Evolutionary conservation across 345 rosid species (phyloP).

Genomic region (Rubroshorea leprosula): DNA sequence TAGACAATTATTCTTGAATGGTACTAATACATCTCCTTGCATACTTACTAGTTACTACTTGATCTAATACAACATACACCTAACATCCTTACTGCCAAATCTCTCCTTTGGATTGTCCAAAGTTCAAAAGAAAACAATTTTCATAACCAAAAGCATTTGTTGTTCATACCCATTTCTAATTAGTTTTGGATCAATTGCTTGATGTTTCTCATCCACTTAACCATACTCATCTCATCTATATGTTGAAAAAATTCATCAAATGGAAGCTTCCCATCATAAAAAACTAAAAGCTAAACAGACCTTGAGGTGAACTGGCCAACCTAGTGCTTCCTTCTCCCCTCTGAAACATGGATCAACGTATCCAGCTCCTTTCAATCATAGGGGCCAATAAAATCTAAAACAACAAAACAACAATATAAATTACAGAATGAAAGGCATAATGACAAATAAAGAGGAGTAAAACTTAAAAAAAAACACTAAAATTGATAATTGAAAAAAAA

Average conservation of each 20-base stretch:
- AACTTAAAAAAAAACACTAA: no score
- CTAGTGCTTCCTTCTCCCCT: conserved; percentile 47
- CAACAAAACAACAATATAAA: no score
- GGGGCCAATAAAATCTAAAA: no score
- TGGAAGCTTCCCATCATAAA: conserved; percentile 73
- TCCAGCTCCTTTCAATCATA: no score
- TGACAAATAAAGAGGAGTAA: no score
- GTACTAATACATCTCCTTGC: no score
- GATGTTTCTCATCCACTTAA: conserved; percentile 68
- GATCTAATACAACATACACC: conserved; percentile 62
- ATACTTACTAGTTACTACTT: conserved; percentile 29
- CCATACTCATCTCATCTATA: conserved; percentile 54
- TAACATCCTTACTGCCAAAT: conserved; percentile 66
- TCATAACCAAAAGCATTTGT: conserved; percentile 66
- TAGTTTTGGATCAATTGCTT: conserved; percentile 56
- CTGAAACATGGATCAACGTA: no score
- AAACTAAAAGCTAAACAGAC: conserved; percentile 60
- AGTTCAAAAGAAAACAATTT: conserved; percentile 74
- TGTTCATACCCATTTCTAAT: conserved; percentile 56
- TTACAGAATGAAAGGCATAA: no score
- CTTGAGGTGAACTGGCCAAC: conserved; percentile 59
- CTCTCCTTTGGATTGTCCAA: conserved; percentile 66
- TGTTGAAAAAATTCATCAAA: conserved; percentile 71
- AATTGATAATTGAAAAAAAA: no score
- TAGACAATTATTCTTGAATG: no score